Conservation (phyloP, 2,329 filamentous ascomycete genomes). For the Bisporella sp. region DNA sequence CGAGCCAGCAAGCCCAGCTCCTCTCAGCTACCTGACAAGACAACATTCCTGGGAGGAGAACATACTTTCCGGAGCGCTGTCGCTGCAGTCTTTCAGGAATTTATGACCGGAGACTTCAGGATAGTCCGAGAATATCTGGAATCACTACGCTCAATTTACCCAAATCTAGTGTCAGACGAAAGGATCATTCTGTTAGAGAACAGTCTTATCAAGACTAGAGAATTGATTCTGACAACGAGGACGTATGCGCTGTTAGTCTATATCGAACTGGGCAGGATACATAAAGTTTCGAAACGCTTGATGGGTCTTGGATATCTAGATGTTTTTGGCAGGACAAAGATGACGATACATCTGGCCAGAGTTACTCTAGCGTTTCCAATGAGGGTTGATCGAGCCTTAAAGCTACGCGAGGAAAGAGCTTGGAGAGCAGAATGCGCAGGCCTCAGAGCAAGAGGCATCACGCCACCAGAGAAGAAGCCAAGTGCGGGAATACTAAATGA, state of each 20-base stretch:
- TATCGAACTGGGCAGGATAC: slow-evolving; percentile 32
- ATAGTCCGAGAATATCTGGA: slow-evolving; percentile 30
- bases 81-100: slow-evolving; percentile 31
- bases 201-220: slow-evolving; percentile 29
- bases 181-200: slow-evolving; percentile 30
- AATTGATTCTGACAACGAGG: slow-evolving; percentile 31
- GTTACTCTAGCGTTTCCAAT: slow-evolving; percentile 33
- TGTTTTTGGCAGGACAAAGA: slow-evolving; percentile 28
- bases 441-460: slow-evolving; percentile 27
- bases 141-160: slow-evolving; percentile 29
- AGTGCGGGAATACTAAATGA: slow-evolving; percentile 31
- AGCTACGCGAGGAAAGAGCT: slow-evolving; percentile 30
- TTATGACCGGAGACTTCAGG: slow-evolving; percentile 32
- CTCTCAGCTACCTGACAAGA: slow-evolving; percentile 24
- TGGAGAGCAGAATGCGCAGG: slow-evolving; percentile 31
- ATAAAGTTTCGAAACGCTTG: slow-evolving; percentile 31
- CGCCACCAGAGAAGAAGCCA: slow-evolving; percentile 20
- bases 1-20: slow-evolving; percentile 25
- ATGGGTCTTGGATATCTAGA: slow-evolving; percentile 32
- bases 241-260: slow-evolving; percentile 32
- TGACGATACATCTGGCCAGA: slow-evolving; percentile 32
- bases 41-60: slow-evolving; percentile 30
- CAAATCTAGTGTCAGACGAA: slow-evolving; percentile 30
- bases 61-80: slow-evolving; percentile 32
- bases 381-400: slow-evolving; percentile 32